Base-by-base conservation (phyloP, 495 filamentous ascomycete species). In the Lophium mytilinum region DNA sequence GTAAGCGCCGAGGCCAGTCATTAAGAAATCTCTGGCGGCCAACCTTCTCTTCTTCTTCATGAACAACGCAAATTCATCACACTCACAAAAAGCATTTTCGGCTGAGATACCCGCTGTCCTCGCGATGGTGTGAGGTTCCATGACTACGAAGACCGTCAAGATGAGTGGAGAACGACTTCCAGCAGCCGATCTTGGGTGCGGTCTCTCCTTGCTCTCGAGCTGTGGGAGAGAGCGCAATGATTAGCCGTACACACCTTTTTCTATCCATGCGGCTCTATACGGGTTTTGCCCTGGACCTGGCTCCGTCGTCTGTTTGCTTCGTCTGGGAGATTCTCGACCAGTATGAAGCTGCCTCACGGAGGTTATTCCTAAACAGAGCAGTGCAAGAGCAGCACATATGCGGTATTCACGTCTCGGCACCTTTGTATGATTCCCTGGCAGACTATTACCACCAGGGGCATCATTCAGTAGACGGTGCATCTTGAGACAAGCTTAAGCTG, bases 1-100 rank as follows among this genome's bases (percentile, higher is more conserved):
- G 53, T 37, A 1, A 52, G 56, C 53, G 47, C 45, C 45, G 45
- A 48, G 17, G 24, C 33, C 56, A 30, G 33, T 37, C 18, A 6
- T 36, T 58, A 61, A 61, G 60, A 51, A 56, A 51, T n/a, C 34
- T 33, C 56, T 48, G 53, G 12, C 14, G 21, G 17, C 35, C n/a
- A n/a, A 18, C 39, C 33, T 55, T 36, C 52, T 60, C 52, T 57
- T 53, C 61, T 51, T 81, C 79, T 58, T 83, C 48, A 65, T 65
- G 58, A 65, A 67, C 65, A 67, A 67, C 65, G 65, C 65, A 65
- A 62, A 64, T 57, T 58, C 14, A 48, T 53, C 51, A 62, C 61
- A 56, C 66, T 60, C 57, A 59, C 63, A 39, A 56, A 66, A 66
- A 68, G 64, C 60, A 68, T 64, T 66, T 66, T 68, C 66, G 60